These are phyloP conservation scores for Entonaema liquescens DNA, from an alignment of 495 filamentous ascomycete species.

Conservation along the genomic window DNA sequence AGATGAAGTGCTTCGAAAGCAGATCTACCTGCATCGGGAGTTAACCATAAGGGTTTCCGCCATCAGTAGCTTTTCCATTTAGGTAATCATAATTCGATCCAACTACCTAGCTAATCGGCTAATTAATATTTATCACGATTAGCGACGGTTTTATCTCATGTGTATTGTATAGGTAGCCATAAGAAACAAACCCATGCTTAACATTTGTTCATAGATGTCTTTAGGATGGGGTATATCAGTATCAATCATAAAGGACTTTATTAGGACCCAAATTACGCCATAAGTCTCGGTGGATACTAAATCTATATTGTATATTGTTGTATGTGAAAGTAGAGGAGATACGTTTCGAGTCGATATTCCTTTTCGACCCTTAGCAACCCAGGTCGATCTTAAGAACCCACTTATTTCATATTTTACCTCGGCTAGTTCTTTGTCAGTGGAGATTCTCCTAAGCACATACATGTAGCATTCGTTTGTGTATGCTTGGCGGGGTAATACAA, in stretches of 20 bases:
- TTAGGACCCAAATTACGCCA: background rate
- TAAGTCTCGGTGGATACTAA: no score
- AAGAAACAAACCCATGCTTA: no score
- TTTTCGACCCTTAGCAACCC: background rate
- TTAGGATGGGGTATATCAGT: background rate
- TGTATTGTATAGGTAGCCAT: background rate
- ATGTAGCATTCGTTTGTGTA: no score
- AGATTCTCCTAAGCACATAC: background rate
- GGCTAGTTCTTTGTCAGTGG: background rate
- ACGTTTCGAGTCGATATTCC: background rate
- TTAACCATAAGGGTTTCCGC: no score
- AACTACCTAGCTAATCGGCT: background rate
- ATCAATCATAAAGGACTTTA: background rate
- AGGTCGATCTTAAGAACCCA: background rate
- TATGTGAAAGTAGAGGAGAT: background rate
- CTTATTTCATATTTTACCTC: conserved; percentile 1
- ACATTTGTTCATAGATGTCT: background rate
- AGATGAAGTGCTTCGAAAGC: no score
- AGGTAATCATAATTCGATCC: no score
- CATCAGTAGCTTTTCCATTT: no score
- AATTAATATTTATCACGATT: background rate
- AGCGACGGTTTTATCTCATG: background rate
- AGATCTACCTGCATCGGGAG: no score
- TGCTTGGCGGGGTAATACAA: background rate
- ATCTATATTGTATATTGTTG: no score